Evolutionary conservation across 176 grass and related monocot species (phyloP).

Genomic region (Microstegium vimineum): DNA sequence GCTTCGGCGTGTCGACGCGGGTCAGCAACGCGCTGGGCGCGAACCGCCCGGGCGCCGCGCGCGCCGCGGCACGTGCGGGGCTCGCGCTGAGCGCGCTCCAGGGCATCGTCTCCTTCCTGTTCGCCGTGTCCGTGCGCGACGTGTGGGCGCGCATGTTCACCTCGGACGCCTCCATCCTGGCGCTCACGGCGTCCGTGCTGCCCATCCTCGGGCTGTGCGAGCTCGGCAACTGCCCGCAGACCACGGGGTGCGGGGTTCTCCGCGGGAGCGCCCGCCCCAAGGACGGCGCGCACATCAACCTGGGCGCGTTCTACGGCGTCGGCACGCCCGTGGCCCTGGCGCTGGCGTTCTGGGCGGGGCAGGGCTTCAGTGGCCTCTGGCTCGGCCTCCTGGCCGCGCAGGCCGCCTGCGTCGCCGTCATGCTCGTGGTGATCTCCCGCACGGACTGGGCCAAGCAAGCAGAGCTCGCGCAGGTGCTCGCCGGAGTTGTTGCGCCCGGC

Average conservation of each 20-base stretch:
- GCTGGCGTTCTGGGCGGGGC: slow-evolving; percentile 57
- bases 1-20: slow-evolving; percentile 90
- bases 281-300: slow-evolving; percentile 74
- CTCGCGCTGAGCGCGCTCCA: slow-evolving; percentile 51
- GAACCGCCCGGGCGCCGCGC: slow-evolving; percentile 51
- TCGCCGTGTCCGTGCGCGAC: slow-evolving; percentile 62
- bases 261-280: slow-evolving; percentile 79
- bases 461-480: slow-evolving; percentile 57
- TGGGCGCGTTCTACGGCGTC: slow-evolving; percentile 81
- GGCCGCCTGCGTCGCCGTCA: slow-evolving; percentile 63
- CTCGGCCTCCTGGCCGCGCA: slow-evolving; percentile 82
- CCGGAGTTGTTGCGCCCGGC: slow-evolving; percentile 21
- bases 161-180: slow-evolving; percentile 50
- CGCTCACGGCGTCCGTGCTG: slow-evolving; percentile 73
- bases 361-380: slow-evolving; percentile 89
- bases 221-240: slow-evolving; percentile 96
- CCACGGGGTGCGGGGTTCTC: slow-evolving; percentile 88
- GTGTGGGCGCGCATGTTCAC: slow-evolving; percentile 90
- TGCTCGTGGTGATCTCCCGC: slow-evolving; percentile 56
- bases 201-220: slow-evolving; percentile 90
- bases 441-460: slow-evolving; percentile 73
- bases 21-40: slow-evolving; percentile 90
- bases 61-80: slow-evolving; percentile 48
- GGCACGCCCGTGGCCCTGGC: slow-evolving; percentile 77
- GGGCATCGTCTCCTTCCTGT: slow-evolving; percentile 51